These are phyloP conservation scores for Tilletia indica DNA, from an alignment of 1,284 basidiomycete species.

Conservation along the genomic window DNA sequence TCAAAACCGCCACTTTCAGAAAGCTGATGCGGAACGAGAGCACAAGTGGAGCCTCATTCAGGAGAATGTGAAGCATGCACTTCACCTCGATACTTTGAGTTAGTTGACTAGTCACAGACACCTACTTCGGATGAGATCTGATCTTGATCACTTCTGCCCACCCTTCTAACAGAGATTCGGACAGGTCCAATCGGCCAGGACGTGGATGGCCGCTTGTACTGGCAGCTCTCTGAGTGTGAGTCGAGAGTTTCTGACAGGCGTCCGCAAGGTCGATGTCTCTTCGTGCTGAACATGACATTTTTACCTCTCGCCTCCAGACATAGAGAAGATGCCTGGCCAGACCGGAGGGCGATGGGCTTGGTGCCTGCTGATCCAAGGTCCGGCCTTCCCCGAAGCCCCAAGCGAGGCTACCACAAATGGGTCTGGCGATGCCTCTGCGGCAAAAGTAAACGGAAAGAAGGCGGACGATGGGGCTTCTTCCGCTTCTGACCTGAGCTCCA, in stretches of 20 bases:
- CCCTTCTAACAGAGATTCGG: constrained; percentile 7
- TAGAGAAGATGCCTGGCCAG: constrained; percentile 14
- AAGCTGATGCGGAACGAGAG: constrained; percentile 6
- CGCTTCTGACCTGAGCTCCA: constrained; percentile 1
- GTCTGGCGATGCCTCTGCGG: neutral
- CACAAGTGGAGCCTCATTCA: constrained; percentile 16
- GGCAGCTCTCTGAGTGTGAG: constrained; percentile 26
- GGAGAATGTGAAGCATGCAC: constrained; percentile 3
- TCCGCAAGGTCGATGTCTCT: neutral
- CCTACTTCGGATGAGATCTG: neutral
- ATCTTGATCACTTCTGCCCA: neutral
- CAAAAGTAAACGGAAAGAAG: neutral
- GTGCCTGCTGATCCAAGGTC: constrained; percentile 16
- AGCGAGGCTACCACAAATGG: neutral
- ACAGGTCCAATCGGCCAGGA: constrained; percentile 29
- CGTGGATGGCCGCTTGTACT: constrained; percentile 27
- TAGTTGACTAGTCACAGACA: neutral
- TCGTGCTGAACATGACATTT: constrained; percentile 23
- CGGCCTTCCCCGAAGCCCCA: constrained; percentile 1
- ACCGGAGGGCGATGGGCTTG: constrained; percentile 12
- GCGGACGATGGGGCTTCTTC: constrained; percentile 4
- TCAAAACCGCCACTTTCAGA: neutral
- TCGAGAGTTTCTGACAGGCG: neutral
- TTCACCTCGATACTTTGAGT: constrained; percentile 14
- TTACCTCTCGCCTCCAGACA: constrained; percentile 19